Evolutionary conservation across 108 stramenopile genomes (phyloP), one percentile per base, ranked within the genome.

Genomic region (Skeletonema potamos): DNA sequence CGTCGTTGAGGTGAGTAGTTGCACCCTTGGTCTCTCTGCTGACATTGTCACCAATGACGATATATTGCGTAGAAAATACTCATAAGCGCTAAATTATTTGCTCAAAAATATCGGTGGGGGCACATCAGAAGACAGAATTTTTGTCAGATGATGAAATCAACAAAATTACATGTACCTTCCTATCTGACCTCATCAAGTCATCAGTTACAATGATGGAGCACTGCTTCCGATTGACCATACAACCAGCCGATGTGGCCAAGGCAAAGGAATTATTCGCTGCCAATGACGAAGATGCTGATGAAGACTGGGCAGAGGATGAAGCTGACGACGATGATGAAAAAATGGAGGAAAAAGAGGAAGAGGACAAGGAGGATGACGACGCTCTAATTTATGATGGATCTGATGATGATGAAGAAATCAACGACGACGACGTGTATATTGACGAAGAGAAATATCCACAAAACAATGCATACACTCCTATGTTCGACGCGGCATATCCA

Each of bases 261-360:
- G 54, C 63, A 6, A 27, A 27, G 20, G 54, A 55, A 64, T 24
- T 56, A 54, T 64, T 55, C 17, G 63, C 18, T 4, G 37, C 2
- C 24, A 34, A 59, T 59, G 15, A 64, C 6, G 54, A 54, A 18
- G 22, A 54, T 13, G 63, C 15, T n/a, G 56, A 18, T 24, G 63
- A 56, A 28, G 63, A 56, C 34, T 64, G 54, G 63, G 46, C 54
- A 56, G 63, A 64, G 17, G 63, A 56, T 1, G 44, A 26, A 64
- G 54, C 15, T 51, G 44, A 22, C 2, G 44, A 22, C 2, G 32
- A 51, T 44, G 63, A 64, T 54, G 44, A 64, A 28, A 54, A 5
- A 18, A 28, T 27, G 54, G 24, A 51, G 10, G 54, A 17, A 6
- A 46, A 55, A 4, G 63, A 22, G 63, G 63, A 55, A 8, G n/a